Evolutionary conservation across 345 rosid species (phyloP).

Genomic region (Bruguiera gymnorhiza): DNA sequence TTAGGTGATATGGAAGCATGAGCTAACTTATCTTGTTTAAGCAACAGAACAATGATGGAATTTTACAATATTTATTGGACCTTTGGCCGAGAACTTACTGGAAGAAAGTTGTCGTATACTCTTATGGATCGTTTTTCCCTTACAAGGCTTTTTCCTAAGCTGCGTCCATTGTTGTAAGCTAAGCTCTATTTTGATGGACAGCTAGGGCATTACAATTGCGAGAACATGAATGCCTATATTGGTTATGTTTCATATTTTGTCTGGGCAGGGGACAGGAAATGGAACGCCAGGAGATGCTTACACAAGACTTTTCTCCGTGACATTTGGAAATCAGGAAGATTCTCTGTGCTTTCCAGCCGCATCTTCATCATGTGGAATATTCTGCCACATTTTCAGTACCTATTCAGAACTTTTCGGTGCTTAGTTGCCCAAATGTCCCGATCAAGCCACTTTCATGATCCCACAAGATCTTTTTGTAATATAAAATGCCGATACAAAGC

Average conservation of each 20-base stretch:
- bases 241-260: no score
- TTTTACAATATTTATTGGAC: not conserved
- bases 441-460: constrained; percentile 39
- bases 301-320: constrained; percentile 82
- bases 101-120: not conserved
- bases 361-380: constrained; percentile 72
- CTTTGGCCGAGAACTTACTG: not conserved
- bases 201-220: no score
- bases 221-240: no score
- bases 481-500: not conserved
- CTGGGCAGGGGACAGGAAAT: constrained; percentile 68
- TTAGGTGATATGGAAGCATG: not conserved
- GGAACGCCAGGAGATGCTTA: constrained; percentile 78
- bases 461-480: not conserved
- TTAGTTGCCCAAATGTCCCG: constrained; percentile 54
- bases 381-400: constrained; percentile 70
- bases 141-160: no score
- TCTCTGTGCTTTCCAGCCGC: constrained; percentile 50
- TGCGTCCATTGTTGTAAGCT: no score
- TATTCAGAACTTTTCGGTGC: constrained; percentile 69
- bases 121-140: not conserved
- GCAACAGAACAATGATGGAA: not conserved
- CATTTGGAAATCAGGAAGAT: constrained; percentile 69
- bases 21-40: not conserved
- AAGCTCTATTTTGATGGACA: no score